Conservation (phyloP, 805 yeast genomes). For the Sugiyamaella qingdaonensis region DNA sequence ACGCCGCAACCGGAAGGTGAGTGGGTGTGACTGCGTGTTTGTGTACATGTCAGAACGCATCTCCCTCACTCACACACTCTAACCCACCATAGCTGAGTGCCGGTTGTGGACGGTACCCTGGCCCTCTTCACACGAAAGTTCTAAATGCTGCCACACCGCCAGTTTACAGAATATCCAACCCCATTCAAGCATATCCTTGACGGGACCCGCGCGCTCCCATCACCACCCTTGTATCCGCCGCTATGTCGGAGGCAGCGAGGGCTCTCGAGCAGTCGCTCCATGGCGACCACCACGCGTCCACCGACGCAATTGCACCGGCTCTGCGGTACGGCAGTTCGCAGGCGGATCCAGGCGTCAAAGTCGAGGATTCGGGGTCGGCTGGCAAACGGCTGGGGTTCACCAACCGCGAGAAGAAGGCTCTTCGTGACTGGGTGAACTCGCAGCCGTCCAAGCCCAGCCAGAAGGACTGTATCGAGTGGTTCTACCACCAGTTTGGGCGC, state of each 20-base stretch:
- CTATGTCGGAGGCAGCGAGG: neutral
- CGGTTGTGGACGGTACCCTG: too few species aligned
- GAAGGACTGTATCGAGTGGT: conserved; percentile 15
- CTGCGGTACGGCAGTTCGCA: neutral
- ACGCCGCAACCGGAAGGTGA: neutral
- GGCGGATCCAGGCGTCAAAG: neutral
- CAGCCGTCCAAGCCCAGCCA: conserved; percentile 12
- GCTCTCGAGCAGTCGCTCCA: neutral
- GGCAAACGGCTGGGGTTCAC: conserved; percentile 8
- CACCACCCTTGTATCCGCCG: conserved; percentile 4
- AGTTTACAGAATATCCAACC: neutral
- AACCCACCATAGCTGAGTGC: too few species aligned
- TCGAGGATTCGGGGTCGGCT: neutral
- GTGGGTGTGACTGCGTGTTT: neutral
- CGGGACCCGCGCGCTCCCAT: neutral
- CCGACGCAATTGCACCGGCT: neutral
- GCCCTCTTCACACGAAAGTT: too few species aligned
- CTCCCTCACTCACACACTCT: too few species aligned
- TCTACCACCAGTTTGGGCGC: conserved; percentile 9
- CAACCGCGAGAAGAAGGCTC: conserved; percentile 11
- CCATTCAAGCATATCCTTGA: neutral
- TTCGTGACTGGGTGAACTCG: conserved; percentile 11
- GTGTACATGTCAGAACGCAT: neutral
- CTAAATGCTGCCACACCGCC: neutral
- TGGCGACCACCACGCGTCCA: neutral